These are phyloP conservation scores for Pseudocercospora eumusae DNA, from an alignment of 2,329 filamentous ascomycete genomes.

Conservation along the genomic window DNA sequence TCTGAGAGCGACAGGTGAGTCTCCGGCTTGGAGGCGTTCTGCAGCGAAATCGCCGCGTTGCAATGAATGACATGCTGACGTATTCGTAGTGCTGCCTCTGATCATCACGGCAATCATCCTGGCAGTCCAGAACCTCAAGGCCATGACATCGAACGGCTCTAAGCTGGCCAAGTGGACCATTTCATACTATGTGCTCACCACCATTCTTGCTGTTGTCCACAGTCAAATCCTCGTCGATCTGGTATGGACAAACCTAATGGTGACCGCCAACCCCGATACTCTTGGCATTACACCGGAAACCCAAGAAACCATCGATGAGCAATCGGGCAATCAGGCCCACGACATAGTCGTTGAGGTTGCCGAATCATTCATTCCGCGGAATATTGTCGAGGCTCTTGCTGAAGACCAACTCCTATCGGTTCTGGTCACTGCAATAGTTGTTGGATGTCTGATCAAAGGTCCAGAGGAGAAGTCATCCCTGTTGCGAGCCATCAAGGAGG, in stretches of 20 bases:
- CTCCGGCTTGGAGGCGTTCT: background rate
- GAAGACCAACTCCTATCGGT: slow-evolving; percentile 52
- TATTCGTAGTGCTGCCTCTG: slow-evolving; percentile 48
- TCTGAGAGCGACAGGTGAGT: slow-evolving; percentile 49
- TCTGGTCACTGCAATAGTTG: slow-evolving; percentile 50
- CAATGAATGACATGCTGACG: background rate
- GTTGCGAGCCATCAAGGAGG: slow-evolving; percentile 49
- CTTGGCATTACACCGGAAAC: slow-evolving; percentile 40
- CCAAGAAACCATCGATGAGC: slow-evolving; percentile 41
- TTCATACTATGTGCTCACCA: slow-evolving; percentile 54
- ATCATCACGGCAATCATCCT: slow-evolving; percentile 57
- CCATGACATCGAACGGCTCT: slow-evolving; percentile 49
- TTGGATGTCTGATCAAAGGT: slow-evolving; percentile 51
- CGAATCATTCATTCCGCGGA: slow-evolving; percentile 53
- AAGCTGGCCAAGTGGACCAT: slow-evolving; percentile 54
- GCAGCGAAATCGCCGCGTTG: background rate
- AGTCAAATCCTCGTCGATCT: slow-evolving; percentile 51
- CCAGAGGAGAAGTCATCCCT: slow-evolving; percentile 42
- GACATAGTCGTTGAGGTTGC: slow-evolving; percentile 54
- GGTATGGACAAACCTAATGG: slow-evolving; percentile 54
- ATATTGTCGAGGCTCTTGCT: slow-evolving; percentile 52
- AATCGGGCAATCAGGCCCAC: slow-evolving; percentile 42
- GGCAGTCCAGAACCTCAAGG: slow-evolving; percentile 52
- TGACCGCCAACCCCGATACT: slow-evolving; percentile 39
- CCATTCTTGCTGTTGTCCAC: slow-evolving; percentile 52